Evolutionary conservation across 306 rosid genomes (phyloP), one percentile per base, ranked within the genome.

Genomic region (Pyrus pyrifolia): DNA sequence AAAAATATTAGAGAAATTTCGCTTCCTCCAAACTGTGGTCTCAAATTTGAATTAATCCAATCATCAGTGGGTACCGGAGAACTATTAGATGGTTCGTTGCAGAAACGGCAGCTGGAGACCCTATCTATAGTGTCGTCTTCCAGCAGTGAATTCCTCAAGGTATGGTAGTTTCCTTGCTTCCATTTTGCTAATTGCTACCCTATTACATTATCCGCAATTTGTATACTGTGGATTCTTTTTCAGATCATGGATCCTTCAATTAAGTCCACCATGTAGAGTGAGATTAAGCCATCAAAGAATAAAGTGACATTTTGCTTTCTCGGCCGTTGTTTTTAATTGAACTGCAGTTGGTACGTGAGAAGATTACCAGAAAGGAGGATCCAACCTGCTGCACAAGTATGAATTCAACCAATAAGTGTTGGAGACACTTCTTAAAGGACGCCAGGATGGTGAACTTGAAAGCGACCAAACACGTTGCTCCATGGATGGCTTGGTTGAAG

Each of bases 371-470:
- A 40, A 60, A 60, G 69, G 55, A 81, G 79, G 86, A 83, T 15
- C 87, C 81, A 31, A 70, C 66, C 45, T 90, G 91, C 81, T 90
- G 91, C 81, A 11, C 45, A 44, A 80, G 84, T 63, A 86, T 67
- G 53, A 15, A 69, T 71, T 25, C 31, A 25, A 71, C 27, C 71
- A 88, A 81, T 15, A 90, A 77, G 83, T 88, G 92, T 77, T 86
- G 96, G 92, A 79, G 84, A 59, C 92, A 90, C 83, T 86, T 74
- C 62, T 70, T 90, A 84, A 77, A 75, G 83, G 82, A 80, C 22
- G 38, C 73, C 60, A 61, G 86, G 83, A 23, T 63, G 75, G 74
- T 82, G 81, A 77, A 81, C 78, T 25, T 69, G 38, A 67, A 79
- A 77, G 74, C 12, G 29, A 11, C 21, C 31, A 18, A 44, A 73